A percentile compares a stretch with the other conserved stretches of the same genome.
Evolutionary conservation across 139 green algal genomes (phyloP).

Genomic region (Marvania coccoides): DNA sequence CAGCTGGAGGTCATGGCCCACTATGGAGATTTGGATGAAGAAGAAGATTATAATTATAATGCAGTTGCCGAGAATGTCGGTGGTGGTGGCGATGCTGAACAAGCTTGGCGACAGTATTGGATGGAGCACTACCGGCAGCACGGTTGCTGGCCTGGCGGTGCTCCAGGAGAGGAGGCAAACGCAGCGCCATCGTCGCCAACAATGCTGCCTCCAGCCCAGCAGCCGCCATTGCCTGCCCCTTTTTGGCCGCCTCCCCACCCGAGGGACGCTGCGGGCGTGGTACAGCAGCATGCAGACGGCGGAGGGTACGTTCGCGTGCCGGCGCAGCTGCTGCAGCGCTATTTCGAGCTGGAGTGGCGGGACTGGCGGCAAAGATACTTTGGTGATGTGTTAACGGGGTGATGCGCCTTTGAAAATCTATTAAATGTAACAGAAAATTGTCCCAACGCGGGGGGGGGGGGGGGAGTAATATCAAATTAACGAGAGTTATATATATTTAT

Average conservation of each 20-base stretch:
- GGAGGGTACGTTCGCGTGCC: slow-evolving; percentile 11
- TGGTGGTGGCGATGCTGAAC: background rate
- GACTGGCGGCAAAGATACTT: slow-evolving; percentile 10
- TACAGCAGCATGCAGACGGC: background rate
- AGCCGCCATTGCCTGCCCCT: background rate
- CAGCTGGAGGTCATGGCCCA: background rate
- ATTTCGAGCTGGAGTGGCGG: slow-evolving; percentile 22
- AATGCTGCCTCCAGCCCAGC: background rate
- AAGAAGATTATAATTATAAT: background rate
- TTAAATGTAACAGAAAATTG: too few species aligned
- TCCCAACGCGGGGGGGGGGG: too few species aligned
- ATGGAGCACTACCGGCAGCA: background rate
- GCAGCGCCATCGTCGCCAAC: background rate
- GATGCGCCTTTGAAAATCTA: too few species aligned
- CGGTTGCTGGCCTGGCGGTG: background rate
- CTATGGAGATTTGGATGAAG: background rate
- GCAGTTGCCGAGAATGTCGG: background rate
- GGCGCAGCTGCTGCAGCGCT: background rate
- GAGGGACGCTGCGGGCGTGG: background rate
- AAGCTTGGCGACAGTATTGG: slow-evolving; percentile 1
- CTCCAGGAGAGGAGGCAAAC: too few species aligned
- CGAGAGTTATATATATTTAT: too few species aligned
- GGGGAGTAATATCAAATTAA: too few species aligned
- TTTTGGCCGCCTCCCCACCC: background rate
- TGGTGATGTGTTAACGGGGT: too few species aligned